phyloP scores from a whole-genome alignment of 1,284 basidiomycete genomes.

The Golubevia sp. region DNA sequence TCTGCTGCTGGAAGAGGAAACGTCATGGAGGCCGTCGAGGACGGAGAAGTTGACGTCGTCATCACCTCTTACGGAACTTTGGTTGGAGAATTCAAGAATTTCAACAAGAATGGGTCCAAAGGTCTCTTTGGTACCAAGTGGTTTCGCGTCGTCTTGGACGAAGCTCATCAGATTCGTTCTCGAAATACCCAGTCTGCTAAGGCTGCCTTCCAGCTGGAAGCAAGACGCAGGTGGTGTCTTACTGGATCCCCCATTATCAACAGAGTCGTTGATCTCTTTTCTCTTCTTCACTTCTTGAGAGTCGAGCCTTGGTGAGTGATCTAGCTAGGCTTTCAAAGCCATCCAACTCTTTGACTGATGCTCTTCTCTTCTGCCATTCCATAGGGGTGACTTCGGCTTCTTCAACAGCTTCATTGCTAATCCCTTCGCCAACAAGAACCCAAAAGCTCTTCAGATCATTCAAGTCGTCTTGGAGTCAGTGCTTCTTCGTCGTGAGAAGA shows the following conservation, averaged over 20 bases:
- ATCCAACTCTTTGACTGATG: conserved; percentile 86
- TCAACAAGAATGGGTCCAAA: conserved; percentile 20
- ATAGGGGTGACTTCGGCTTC: conserved; percentile 46
- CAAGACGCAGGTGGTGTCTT: conserved; percentile 84
- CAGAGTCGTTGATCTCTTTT: conserved; percentile 60
- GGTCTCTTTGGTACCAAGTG: conserved; percentile 50
- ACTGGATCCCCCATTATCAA: conserved; percentile 97
- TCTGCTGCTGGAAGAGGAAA: conserved; percentile 82
- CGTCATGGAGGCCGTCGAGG: conserved; percentile 70
- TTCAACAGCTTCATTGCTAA: conserved; percentile 58
- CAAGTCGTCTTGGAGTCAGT: conserved; percentile 63
- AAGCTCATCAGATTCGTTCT: conserved; percentile 95
- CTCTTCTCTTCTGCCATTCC: conserved; percentile 11
- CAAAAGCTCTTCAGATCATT: conserved; percentile 53
- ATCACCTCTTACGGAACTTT: conserved; percentile 81
- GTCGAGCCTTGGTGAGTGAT: conserved; percentile 85
- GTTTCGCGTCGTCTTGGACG: conserved; percentile 67
- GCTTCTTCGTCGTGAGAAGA: conserved; percentile 85
- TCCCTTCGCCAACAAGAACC: conserved; percentile 50
- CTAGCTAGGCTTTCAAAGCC: conserved; percentile 79
- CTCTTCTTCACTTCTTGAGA: conserved; percentile 70
- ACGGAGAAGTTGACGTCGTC: conserved; percentile 70
- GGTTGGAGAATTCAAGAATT: conserved; percentile 43
- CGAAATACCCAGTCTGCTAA: conserved; percentile 85
- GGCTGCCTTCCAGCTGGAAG: conserved; percentile 82